These are phyloP conservation scores for Jasminum sambac DNA, from an alignment of 257 asterid species.

Conservation along the genomic window DNA sequence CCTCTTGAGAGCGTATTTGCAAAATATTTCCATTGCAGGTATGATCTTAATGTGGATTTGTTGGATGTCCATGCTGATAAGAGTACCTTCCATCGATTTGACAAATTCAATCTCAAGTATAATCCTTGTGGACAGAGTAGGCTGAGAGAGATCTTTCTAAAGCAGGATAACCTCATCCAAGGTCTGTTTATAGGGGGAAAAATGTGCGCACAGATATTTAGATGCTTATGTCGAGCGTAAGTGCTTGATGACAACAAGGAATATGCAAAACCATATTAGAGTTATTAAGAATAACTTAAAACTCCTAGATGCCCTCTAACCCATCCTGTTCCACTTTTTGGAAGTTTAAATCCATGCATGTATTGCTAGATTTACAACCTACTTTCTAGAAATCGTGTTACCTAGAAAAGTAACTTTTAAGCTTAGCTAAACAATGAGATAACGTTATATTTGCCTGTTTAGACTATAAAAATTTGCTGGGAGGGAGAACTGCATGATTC, in stretches of 20 bases:
- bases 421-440: neutral
- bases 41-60: conserved; percentile 87
- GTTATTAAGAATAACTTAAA: conserved; percentile 3
- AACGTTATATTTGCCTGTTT: neutral
- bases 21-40: conserved; percentile 40
- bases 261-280: conserved; percentile 15
- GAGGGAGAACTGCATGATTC: neutral
- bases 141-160: conserved; percentile 84
- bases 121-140: conserved; percentile 97
- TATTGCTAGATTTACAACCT: no score
- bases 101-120: conserved; percentile 92
- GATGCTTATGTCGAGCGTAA: neutral
- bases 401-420: neutral
- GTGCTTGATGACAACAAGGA: conserved; percentile 10
- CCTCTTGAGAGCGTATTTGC: conserved; percentile 7
- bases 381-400: neutral
- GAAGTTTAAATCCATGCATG: no score
- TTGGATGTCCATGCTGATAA: conserved; percentile 96
- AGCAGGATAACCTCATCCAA: conserved; percentile 92
- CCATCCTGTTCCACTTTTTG: neutral
- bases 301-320: neutral
- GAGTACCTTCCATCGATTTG: conserved; percentile 95
- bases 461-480: neutral
- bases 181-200: conserved; percentile 45
- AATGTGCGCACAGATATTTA: neutral